A percentile compares a stretch with the other conserved stretches of the same genome.
These are phyloP conservation scores for Fraxinus greggii DNA, from an alignment of 305 asterid species.

Conservation along the genomic window DNA sequence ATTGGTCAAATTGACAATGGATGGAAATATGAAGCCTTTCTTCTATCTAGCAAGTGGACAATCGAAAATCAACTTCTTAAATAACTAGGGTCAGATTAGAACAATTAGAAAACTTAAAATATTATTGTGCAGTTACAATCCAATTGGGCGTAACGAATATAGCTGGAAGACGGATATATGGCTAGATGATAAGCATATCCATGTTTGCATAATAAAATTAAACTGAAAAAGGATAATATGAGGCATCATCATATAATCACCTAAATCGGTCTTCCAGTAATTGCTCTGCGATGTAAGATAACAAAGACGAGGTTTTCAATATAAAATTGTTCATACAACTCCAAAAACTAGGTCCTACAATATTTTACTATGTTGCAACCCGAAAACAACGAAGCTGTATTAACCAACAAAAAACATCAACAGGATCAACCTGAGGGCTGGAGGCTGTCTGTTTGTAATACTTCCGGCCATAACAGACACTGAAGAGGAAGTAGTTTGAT, in stretches of 20 bases:
- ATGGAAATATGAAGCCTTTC: neutral
- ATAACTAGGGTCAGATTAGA: neutral
- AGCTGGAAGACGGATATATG: neutral
- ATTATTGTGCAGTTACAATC: neutral
- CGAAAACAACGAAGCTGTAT: neutral
- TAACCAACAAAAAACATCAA: neutral
- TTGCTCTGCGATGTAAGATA: neutral
- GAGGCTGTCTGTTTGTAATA: conserved; percentile 47
- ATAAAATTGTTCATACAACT: neutral
- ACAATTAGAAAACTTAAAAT: neutral
- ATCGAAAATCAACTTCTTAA: neutral
- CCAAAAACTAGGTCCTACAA: neutral
- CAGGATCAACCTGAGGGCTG: conserved; percentile 50
- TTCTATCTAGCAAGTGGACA: neutral
- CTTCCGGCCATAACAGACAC: conserved; percentile 45
- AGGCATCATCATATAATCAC: neutral
- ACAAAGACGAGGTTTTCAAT: neutral
- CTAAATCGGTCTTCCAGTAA: neutral
- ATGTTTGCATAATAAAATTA: neutral
- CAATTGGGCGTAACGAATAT: neutral
- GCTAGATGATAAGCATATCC: neutral
- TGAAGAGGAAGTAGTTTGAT: conserved; percentile 44
- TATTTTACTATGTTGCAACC: neutral
- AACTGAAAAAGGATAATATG: neutral
- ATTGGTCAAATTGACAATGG: neutral